These are phyloP conservation scores for Globisporangium uncinulatum DNA, from an alignment of 352 stramenopile genomes.

Conservation along the genomic window DNA sequence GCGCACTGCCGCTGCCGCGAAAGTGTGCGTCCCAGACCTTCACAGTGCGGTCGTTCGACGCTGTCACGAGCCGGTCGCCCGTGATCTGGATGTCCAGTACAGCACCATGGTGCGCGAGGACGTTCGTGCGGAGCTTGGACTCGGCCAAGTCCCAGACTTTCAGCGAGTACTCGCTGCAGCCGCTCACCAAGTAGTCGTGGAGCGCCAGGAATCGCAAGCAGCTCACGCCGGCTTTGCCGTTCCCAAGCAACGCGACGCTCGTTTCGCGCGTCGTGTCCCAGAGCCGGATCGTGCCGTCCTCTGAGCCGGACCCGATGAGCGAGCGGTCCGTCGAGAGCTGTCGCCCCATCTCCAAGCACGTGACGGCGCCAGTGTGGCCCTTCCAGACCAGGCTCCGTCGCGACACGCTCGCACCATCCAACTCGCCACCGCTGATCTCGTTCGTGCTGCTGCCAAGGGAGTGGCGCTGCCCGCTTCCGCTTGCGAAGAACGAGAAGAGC, in stretches of 20 bases:
- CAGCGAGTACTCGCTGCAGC: slow-evolving; percentile 43
- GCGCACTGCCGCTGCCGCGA: slow-evolving; percentile 21
- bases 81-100: slow-evolving; percentile 70
- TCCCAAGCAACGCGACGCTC: slow-evolving; percentile 43
- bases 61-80: slow-evolving; percentile 63
- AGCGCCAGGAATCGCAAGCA: slow-evolving; percentile 60
- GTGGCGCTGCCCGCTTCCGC: slow-evolving; percentile 7
- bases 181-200: slow-evolving; percentile 55
- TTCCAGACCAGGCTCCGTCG: slow-evolving; percentile 57
- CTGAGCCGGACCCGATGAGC: slow-evolving; percentile 59
- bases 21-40: slow-evolving; percentile 81
- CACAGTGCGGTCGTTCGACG: slow-evolving; percentile 62
- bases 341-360: slow-evolving; percentile 67
- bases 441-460: slow-evolving; percentile 9
- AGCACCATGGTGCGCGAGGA: slow-evolving; percentile 44
- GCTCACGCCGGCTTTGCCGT: slow-evolving; percentile 35
- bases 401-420: slow-evolving; percentile 53
- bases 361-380: slow-evolving; percentile 56
- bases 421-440: slow-evolving; percentile 21
- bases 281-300: slow-evolving; percentile 63
- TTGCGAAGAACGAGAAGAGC: slow-evolving; percentile 64
- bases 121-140: slow-evolving; percentile 46
- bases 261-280: slow-evolving; percentile 68
- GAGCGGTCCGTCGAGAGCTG: slow-evolving; percentile 51
- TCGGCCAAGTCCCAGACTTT: slow-evolving; percentile 66